Evolutionary conservation across 1,139 yeast genomes (phyloP).

Genomic region (Diutina mesorugosa): DNA sequence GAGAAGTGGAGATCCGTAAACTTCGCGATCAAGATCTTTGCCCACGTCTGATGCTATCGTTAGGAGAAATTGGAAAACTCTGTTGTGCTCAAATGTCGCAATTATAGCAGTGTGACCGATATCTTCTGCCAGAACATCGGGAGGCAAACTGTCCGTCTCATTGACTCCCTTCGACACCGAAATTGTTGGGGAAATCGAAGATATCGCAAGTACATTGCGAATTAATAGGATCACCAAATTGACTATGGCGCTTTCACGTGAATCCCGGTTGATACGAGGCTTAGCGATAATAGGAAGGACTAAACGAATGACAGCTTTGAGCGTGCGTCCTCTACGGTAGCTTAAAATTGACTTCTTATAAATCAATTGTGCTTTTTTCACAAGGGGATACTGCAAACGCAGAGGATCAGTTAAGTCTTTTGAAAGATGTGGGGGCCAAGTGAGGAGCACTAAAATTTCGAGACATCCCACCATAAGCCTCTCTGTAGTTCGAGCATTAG

Average conservation of each 20-base stretch:
- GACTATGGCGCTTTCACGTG: conserved; percentile 62
- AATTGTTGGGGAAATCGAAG: conserved; percentile 47
- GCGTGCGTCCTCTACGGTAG: conserved; percentile 45
- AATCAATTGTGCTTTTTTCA: conserved; percentile 40
- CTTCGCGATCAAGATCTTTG: conserved; percentile 44
- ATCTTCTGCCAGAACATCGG: conserved; percentile 46
- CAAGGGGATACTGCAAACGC: conserved; percentile 6
- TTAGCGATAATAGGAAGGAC: conserved; percentile 55
- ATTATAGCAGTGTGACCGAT: conserved; percentile 52
- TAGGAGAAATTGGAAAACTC: conserved; percentile 58
- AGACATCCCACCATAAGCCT: conserved; percentile 59
- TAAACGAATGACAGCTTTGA: conserved; percentile 60
- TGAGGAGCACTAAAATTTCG: conserved; percentile 70
- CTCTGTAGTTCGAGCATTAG: conserved; percentile 19
- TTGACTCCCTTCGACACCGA: neutral
- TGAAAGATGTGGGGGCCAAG: conserved; percentile 60
- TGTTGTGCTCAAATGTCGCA: conserved; percentile 45
- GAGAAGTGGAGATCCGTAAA: conserved; percentile 50
- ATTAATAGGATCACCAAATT: conserved; percentile 62
- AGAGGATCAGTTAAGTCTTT: conserved; percentile 4
- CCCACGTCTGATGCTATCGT: conserved; percentile 59
- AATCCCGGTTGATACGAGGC: conserved; percentile 43
- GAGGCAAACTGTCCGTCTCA: conserved; percentile 32
- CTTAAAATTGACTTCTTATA: conserved; percentile 62
- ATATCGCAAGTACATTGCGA: conserved; percentile 65